Evolutionary conservation across 2,329 filamentous ascomycete species (phyloP).

Genomic region (Cercospora sojina): DNA sequence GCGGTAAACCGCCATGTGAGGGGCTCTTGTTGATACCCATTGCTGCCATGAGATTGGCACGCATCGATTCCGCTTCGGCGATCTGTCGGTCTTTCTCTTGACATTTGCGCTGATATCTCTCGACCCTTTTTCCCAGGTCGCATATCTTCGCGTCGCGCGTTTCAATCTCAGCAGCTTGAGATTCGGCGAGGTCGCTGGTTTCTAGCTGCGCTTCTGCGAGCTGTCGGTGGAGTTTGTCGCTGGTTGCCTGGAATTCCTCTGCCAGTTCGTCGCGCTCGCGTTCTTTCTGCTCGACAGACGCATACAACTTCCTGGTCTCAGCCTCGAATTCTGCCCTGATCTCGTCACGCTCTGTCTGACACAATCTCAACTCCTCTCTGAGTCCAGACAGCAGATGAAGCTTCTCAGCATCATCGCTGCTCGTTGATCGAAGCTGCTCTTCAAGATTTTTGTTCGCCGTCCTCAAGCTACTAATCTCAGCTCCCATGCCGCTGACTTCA

Average conservation of each 20-base stretch:
- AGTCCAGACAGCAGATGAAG: slow-evolving; percentile 15
- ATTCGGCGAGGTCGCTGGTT: neutral
- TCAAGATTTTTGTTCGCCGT: slow-evolving; percentile 17
- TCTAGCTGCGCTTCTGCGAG: slow-evolving; percentile 6
- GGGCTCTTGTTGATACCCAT: slow-evolving; percentile 35
- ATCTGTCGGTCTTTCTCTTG: slow-evolving; percentile 40
- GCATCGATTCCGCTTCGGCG: slow-evolving; percentile 41
- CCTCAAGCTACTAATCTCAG: slow-evolving; percentile 5
- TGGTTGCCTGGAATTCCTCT: neutral
- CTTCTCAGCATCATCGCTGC: slow-evolving; percentile 15
- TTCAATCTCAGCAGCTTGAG: slow-evolving; percentile 10
- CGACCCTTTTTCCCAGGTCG: slow-evolving; percentile 32
- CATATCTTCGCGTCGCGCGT: slow-evolving; percentile 21
- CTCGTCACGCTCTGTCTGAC: slow-evolving; percentile 9
- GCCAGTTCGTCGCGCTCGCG: slow-evolving; percentile 7
- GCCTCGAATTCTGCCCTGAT: slow-evolving; percentile 23
- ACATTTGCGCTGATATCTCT: slow-evolving; percentile 36
- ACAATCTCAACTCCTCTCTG: slow-evolving; percentile 21
- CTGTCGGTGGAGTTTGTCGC: slow-evolving; percentile 6
- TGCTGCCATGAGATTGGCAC: slow-evolving; percentile 39
- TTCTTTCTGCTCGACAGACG: slow-evolving; percentile 34
- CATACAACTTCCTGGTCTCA: slow-evolving; percentile 43
- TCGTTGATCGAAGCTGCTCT: slow-evolving; percentile 18
- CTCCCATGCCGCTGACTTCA: neutral
- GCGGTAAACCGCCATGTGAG: slow-evolving; percentile 17